Conservation (phyloP, 805 yeast species). For the Metschnikowia lunata region DNA sequence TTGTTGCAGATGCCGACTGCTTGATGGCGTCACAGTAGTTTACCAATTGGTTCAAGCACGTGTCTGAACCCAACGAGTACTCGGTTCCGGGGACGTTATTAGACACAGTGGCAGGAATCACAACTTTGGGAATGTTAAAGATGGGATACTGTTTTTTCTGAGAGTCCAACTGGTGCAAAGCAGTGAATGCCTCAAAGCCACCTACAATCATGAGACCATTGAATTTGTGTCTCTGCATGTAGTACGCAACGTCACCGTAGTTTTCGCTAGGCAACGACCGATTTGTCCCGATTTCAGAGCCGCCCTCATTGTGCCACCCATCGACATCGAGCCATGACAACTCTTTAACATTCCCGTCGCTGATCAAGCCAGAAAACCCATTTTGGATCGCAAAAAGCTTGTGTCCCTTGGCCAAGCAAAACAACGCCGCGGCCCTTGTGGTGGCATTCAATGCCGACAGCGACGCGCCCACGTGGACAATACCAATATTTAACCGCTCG, state of each 20-base stretch:
- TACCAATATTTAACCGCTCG: slow-evolving; percentile 59
- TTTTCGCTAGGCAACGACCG: slow-evolving; percentile 35
- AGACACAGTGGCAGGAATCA: slow-evolving; percentile 92
- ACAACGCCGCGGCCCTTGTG: slow-evolving; percentile 69
- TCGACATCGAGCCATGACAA: slow-evolving; percentile 67
- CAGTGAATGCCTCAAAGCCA: slow-evolving; percentile 93
- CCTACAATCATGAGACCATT: slow-evolving; percentile 92
- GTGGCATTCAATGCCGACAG: slow-evolving; percentile 77
- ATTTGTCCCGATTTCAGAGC: slow-evolving; percentile 80
- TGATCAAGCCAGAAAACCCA: slow-evolving; percentile 68
- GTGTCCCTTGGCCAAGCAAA: slow-evolving; percentile 74
- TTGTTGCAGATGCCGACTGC: slow-evolving; percentile 90
- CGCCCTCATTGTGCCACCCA: slow-evolving; percentile 72
- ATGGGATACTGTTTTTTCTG: slow-evolving; percentile 81
- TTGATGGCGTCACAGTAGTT: slow-evolving; percentile 93
- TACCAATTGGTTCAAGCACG: slow-evolving; percentile 87
- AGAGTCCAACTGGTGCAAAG: slow-evolving; percentile 74
- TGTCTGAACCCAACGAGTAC: slow-evolving; percentile 91
- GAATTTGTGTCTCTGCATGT: slow-evolving; percentile 81
- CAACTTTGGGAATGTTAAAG: slow-evolving; percentile 89
- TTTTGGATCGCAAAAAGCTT: slow-evolving; percentile 65
- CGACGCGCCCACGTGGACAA: slow-evolving; percentile 77
- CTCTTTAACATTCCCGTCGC: slow-evolving; percentile 56
- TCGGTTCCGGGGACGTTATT: slow-evolving; percentile 99
- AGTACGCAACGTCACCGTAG: slow-evolving; percentile 85